These are phyloP conservation scores for Westerdykella aurantiaca DNA, from an alignment of 2,329 filamentous ascomycete species.

Conservation along the genomic window DNA sequence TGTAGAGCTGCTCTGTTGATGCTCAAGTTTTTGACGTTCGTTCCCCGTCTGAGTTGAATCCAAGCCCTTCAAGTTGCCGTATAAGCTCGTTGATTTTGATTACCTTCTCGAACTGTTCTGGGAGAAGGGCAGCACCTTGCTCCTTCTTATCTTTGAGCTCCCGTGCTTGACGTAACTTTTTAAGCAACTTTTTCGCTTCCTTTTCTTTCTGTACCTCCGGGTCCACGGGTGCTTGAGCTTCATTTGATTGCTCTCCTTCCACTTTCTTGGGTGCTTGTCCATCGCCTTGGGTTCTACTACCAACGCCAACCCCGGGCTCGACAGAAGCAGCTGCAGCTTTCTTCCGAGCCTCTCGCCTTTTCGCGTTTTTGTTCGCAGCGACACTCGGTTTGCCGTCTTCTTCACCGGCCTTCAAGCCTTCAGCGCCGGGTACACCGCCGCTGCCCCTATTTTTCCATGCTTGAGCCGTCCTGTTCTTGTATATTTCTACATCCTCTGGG, in stretches of 20 bases:
- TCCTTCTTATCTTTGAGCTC: conserved; percentile 91
- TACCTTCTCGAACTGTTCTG: conserved; percentile 95
- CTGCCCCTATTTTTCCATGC: conserved; percentile 72
- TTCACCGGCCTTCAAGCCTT: conserved; percentile 40
- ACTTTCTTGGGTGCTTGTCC: conserved; percentile 36
- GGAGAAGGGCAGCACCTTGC: conserved; percentile 72
- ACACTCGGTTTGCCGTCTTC: conserved; percentile 48
- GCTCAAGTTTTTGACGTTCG: conserved; percentile 41
- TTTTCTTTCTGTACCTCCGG: conserved; percentile 79
- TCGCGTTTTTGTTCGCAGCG: conserved; percentile 76
- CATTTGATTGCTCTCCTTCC: conserved; percentile 5
- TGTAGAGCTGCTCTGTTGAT: no score
- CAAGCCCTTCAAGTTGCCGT: conserved; percentile 76
- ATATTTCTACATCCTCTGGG: conserved; percentile 91
- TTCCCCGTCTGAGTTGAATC: conserved; percentile 75
- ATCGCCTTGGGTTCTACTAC: conserved; percentile 26
- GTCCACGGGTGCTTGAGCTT: conserved; percentile 42
- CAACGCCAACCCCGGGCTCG: conserved; percentile 30
- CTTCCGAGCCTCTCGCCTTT: conserved; percentile 62
- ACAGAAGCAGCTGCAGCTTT: conserved; percentile 48
- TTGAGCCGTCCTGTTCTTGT: conserved; percentile 87
- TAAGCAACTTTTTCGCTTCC: conserved; percentile 83
- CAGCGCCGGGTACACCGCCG: conserved; percentile 68
- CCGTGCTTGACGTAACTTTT: conserved; percentile 90
- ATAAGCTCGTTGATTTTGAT: conserved; percentile 95